These are phyloP conservation scores for Cyamopsis tetragonoloba DNA, from an alignment of 306 rosid genomes.

Conservation along the genomic window DNA sequence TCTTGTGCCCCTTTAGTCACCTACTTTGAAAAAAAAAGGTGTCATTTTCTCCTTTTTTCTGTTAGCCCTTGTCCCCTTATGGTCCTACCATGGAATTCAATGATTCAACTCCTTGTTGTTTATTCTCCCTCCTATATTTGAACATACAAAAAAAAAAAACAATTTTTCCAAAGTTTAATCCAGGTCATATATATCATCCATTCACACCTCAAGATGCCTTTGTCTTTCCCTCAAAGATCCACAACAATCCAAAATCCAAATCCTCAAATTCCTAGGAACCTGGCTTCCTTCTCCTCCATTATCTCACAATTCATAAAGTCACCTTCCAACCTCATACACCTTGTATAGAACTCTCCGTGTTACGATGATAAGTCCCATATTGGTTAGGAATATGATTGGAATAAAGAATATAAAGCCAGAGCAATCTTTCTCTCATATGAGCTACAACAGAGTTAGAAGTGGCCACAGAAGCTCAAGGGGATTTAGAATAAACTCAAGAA, in stretches of 20 bases:
- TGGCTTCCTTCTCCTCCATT: constrained; percentile 22
- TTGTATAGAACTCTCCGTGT: not conserved
- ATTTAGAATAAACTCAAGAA: constrained; percentile 50
- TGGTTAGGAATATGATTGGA: too few relatives aligned
- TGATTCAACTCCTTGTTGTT: constrained; percentile 19
- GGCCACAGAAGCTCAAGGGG: constrained; percentile 35
- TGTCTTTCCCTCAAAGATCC: constrained; percentile 22
- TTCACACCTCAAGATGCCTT: constrained; percentile 20
- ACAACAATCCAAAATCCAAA: constrained; percentile 19
- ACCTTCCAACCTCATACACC: constrained; percentile 18
- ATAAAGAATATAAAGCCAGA: too few relatives aligned
- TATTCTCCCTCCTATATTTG: not conserved
- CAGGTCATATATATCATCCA: constrained; percentile 11
- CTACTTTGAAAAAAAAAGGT: constrained; percentile 34
- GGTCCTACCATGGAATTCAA: constrained; percentile 24
- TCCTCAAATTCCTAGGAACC: constrained; percentile 28
- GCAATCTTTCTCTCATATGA: too few relatives aligned
- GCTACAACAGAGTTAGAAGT: constrained; percentile 42
- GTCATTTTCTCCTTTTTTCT: constrained; percentile 18
- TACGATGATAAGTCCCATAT: too few relatives aligned
- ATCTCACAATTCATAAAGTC: constrained; percentile 37
- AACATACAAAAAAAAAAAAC: not conserved
- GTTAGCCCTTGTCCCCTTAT: constrained; percentile 27
- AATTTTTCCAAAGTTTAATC: constrained; percentile 1
- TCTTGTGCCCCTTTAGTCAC: constrained; percentile 28